Base-by-base conservation (phyloP, 2,329 filamentous ascomycete species). In the Calonectria pauciramosa region DNA sequence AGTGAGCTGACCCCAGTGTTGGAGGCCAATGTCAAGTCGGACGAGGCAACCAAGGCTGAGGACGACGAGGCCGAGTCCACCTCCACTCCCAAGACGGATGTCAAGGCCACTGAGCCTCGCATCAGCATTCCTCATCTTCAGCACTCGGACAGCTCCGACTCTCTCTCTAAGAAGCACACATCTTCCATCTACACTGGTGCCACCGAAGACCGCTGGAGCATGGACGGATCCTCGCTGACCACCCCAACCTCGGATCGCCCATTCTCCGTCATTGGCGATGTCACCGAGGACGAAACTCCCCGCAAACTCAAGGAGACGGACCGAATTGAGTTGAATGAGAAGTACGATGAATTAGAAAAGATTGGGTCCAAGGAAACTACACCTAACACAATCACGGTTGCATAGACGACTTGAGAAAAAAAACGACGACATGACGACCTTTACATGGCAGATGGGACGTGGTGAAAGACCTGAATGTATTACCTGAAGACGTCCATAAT, bases 101-200 rank as follows among this genome's bases (percentile, higher is more conserved):
- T 49, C 16, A 76, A 78, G 49, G 68, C 65, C 26, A 32, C 75
- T 20, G 67, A 75, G 28, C 69, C 67, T 23, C 76, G 75, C 4
- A 63, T 72, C 26, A 68, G 26, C n/a, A 68, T 75, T 23, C 78
- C 75, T 20, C 74, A 78, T 34, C 60, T 73, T 36, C 79, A 82
- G 44, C 79, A 79, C 8, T 74, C 77, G 0, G 81, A 84, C 59
- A 80, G 73, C 60, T 83, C 82, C 4, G 81, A 83, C 56, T 80
- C 82, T 14, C 70, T 79, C 13, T 79, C 78, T 3, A 82, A 82
- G 74, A 86, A 85, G 73, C 84, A 85, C 75, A 83, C 82, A 10
- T 86, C 84, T 20, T 86, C 85, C 7, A 80, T 86, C 38, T 86
- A 82, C 68, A 86, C 84, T 16, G 83, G 85, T n/a, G 80, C 77